A percentile compares a stretch with the other conserved stretches of the same genome.
Conservation (phyloP, 768 basidiomycete species). For the Coprinopsis sp. region DNA sequence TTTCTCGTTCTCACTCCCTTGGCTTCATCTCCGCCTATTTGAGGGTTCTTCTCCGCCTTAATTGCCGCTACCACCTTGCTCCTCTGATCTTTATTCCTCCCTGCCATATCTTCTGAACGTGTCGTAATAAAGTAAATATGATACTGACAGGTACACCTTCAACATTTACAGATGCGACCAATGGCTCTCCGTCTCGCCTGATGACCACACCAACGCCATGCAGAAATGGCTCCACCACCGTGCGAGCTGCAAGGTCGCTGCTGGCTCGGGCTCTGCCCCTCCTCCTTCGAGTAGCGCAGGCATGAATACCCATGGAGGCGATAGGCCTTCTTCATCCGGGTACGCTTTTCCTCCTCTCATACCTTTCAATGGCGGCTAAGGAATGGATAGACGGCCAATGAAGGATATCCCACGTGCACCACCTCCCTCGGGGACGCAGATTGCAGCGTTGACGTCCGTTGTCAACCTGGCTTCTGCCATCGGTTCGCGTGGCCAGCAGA, state of each 20-base stretch:
- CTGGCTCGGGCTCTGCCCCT: slow-evolving; percentile 16
- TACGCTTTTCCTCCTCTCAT: slow-evolving; percentile 5
- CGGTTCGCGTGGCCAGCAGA: too few relatives aligned
- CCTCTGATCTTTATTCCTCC: too few relatives aligned
- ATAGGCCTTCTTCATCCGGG: not conserved
- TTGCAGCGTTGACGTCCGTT: not conserved
- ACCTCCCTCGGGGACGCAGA: slow-evolving; percentile 3
- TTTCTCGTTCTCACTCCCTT: too few relatives aligned
- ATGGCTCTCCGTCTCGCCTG: slow-evolving; percentile 59
- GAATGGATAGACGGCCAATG: not conserved
- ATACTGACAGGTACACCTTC: too few relatives aligned
- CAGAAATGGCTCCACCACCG: slow-evolving; percentile 66
- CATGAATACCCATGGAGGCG: not conserved
- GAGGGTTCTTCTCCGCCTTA: too few relatives aligned
- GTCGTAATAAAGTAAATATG: too few relatives aligned
- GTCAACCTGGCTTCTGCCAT: not conserved
- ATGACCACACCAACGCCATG: slow-evolving; percentile 57
- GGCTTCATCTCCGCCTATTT: too few relatives aligned
- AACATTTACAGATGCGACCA: slow-evolving; percentile 65
- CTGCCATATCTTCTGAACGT: too few relatives aligned
- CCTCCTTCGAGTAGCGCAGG: not conserved
- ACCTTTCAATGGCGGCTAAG: too few relatives aligned
- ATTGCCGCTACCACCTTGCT: too few relatives aligned
- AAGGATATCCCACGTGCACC: slow-evolving; percentile 8
- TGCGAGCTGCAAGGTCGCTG: slow-evolving; percentile 44